phyloP scores from a whole-genome alignment of 768 basidiomycete species.

The Phylloporus scabripes region DNA sequence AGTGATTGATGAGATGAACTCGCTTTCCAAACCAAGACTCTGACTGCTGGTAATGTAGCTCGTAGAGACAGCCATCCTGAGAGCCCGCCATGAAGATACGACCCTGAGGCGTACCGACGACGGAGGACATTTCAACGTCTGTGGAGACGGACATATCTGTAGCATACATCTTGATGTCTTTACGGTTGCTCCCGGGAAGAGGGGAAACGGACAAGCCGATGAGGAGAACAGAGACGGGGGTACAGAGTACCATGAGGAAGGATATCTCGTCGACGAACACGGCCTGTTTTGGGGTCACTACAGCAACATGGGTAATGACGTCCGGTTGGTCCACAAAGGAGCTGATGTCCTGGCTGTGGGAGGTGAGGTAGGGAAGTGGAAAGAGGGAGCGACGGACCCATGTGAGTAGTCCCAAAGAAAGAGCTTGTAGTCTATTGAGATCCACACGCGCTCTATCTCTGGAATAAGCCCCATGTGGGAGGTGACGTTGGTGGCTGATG shows the following conservation, averaged over 20 bases:
- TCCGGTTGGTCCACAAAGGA: slow-evolving; percentile 91
- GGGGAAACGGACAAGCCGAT: slow-evolving; percentile 66
- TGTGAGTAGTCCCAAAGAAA: slow-evolving; percentile 96
- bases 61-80: slow-evolving; percentile 86
- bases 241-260: slow-evolving; percentile 84
- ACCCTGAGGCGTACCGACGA: slow-evolving; percentile 73
- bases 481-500: slow-evolving; percentile 57
- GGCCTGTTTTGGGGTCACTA: slow-evolving; percentile 78
- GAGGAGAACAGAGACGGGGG: slow-evolving; percentile 74
- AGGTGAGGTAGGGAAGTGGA: not conserved
- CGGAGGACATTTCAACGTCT: slow-evolving; percentile 82
- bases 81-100: slow-evolving; percentile 88
- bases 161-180: slow-evolving; percentile 83
- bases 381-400: slow-evolving; percentile 51
- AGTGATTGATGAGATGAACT: slow-evolving; percentile 82
- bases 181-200: slow-evolving; percentile 42
- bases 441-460: slow-evolving; percentile 93
- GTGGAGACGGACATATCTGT: slow-evolving; percentile 78
- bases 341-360: slow-evolving; percentile 73
- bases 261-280: slow-evolving; percentile 94
- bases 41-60: slow-evolving; percentile 84
- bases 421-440: slow-evolving; percentile 89
- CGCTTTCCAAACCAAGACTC: slow-evolving; percentile 92
- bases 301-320: slow-evolving; percentile 81
- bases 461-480: slow-evolving; percentile 89